Base-by-base conservation (phyloP, 129 eudicot genomes). In the Sambucus nigra region DNA sequence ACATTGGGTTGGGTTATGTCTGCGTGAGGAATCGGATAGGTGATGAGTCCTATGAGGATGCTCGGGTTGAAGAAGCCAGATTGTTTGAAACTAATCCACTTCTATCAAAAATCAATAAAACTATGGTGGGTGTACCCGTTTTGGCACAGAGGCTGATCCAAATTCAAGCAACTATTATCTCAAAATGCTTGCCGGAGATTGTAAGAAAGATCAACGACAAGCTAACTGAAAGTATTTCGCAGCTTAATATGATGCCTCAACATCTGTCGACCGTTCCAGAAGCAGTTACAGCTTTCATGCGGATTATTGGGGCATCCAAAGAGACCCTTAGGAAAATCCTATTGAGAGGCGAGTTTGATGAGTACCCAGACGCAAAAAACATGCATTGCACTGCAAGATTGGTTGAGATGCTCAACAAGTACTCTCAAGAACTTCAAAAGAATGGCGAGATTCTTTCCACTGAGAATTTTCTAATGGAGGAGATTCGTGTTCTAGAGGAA, bases 321-420 rank as follows among this genome's bases (percentile, higher is more conserved):
- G 83, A 68, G 8, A 58, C 75, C 16, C 57, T 77, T 0, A 68
- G 48, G 57, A 77, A 55, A 51, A 63, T 72, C 27, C 56, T 77
- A 3, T 26, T 73, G 25, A 67, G 57, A 48, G 73, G 73, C 15
- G 79, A 67, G 49, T 61, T 60, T 7, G 76, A 70, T 19, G 74
- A 73, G 62, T 67, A 27, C 42, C 64, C 28, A 0, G 70, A 67
- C 1, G 58, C 67, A 18, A 33, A 32, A 15, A 8, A 31, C 5
- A 67, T 67, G 79, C 79, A 73, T 63, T 51, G 70, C 27, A 68
- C 59, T 14, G 74, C 70, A 23, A 59, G 74, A 11, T 24, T 73
- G 59, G 66, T 53, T 0, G 74, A 73, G 47, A 61, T 73, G 74
- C 16, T 73, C 51, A 31, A 24, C 13, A 12, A 25, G 1, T 61